Evolutionary conservation across 2,329 filamentous ascomycete species (phyloP).

Genomic region (Pezizomycotina sp.): DNA sequence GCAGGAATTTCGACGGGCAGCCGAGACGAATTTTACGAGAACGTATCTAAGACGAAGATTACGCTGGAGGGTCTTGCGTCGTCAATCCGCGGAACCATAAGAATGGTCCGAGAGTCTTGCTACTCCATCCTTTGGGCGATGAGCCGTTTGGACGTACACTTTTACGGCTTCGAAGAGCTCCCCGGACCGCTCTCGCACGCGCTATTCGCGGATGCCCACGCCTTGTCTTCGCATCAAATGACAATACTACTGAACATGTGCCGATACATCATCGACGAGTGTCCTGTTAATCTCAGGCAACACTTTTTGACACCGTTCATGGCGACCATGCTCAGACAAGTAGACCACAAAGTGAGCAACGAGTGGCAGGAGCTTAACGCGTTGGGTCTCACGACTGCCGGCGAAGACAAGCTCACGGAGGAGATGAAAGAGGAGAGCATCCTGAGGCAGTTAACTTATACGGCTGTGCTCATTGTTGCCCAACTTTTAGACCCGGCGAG

Average conservation of each 20-base stretch:
- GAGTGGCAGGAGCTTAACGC: slow-evolving; percentile 66
- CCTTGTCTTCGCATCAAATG: slow-evolving; percentile 79
- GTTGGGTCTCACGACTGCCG: slow-evolving; percentile 31
- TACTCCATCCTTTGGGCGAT: slow-evolving; percentile 92
- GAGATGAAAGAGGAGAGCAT: slow-evolving; percentile 99
- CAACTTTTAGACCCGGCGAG: slow-evolving; percentile 63
- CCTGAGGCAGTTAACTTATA: slow-evolving; percentile 77
- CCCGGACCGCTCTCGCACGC: slow-evolving; percentile 69
- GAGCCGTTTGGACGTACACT: slow-evolving; percentile 69
- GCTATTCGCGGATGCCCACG: slow-evolving; percentile 64
- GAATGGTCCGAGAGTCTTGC: slow-evolving; percentile 78
- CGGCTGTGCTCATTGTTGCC: slow-evolving; percentile 78
- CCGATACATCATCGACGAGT: slow-evolving; percentile 78
- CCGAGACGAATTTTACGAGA: slow-evolving; percentile 89
- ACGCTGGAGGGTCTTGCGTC: slow-evolving; percentile 90
- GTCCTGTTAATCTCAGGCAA: slow-evolving; percentile 57
- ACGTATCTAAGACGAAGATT: slow-evolving; percentile 71
- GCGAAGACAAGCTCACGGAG: slow-evolving; percentile 66
- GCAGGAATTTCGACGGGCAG: slow-evolving; percentile 90
- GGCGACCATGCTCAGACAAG: slow-evolving; percentile 63
- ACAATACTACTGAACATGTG: slow-evolving; percentile 84
- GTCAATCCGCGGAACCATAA: slow-evolving; percentile 71
- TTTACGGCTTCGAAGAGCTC: slow-evolving; percentile 78
- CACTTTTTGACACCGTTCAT: slow-evolving; percentile 77
- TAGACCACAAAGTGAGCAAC: slow-evolving; percentile 68